phyloP scores from a whole-genome alignment of 2,329 filamentous ascomycete species.

The Penicillium sp. region DNA sequence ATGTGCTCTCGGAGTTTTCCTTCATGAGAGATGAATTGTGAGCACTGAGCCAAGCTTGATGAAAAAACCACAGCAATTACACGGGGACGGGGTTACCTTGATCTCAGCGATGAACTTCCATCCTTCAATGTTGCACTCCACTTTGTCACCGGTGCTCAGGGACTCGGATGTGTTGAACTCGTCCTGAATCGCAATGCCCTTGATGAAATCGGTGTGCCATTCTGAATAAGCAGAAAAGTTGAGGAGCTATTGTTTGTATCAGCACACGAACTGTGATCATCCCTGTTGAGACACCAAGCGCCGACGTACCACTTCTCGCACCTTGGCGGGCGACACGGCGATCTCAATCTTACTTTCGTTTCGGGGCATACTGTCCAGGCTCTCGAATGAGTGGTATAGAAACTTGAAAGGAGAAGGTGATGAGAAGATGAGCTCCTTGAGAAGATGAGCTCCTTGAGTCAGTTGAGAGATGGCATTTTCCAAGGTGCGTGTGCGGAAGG shows the following conservation, averaged over 20 bases:
- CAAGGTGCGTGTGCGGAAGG: conserved; percentile 8
- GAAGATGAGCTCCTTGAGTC: background rate
- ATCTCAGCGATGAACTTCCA: conserved; percentile 19
- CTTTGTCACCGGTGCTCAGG: conserved; percentile 10
- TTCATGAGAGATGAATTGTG: conserved; percentile 1
- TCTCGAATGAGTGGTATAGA: background rate
- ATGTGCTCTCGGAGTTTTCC: conserved; percentile 28
- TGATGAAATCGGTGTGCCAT: conserved; percentile 31
- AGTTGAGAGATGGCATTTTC: background rate
- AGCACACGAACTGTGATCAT: background rate
- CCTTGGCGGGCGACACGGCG: conserved; percentile 27
- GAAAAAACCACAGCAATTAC: background rate
- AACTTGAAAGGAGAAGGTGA: background rate
- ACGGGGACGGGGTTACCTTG: background rate
- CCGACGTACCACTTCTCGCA: conserved; percentile 30
- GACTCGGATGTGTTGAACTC: conserved; percentile 17
- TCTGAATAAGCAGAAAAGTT: conserved; percentile 29
- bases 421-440: background rate
- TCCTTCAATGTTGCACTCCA: conserved; percentile 21
- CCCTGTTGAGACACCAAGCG: background rate
- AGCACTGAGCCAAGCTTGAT: background rate
- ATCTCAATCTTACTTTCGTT: conserved; percentile 29
- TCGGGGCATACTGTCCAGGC: conserved; percentile 16
- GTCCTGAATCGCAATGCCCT: conserved; percentile 21
- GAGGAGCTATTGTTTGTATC: conserved; percentile 21